Base-by-base conservation (phyloP, 805 yeast species). In the Sugiyamaella marilandica region DNA sequence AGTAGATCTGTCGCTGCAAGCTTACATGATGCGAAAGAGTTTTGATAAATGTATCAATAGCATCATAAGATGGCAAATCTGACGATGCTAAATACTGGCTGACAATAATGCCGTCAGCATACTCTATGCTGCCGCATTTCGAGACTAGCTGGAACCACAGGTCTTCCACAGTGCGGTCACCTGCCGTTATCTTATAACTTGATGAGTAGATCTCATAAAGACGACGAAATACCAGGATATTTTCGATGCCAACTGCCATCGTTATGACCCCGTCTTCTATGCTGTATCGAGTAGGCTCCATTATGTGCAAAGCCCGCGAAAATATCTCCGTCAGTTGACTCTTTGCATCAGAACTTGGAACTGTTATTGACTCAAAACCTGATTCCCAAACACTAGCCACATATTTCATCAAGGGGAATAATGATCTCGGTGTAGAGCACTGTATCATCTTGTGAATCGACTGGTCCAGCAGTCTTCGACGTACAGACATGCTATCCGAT, bases 111-210 rank as follows among this genome's bases (percentile, higher is more conserved):
- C 47, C 47, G 19, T 60, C 59, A 10, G 68, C 61, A 7, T 32
- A 45, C 2, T 54, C 57, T 8, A 64, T 43, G 5, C 64, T 29
- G 10, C 68, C 70, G 34, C 62, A 55, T 14, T 54, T 49, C 4
- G 65, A 61, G 2, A 57, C 53, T 13, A 67, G 57, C 31, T 55
- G 58, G 48, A 67, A 55, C 51, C 63, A 54, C 51, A 60, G 51
- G 44, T 62, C 67, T 24, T 57, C 57, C 26, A 65, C 51, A 26
- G 50, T 57, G 21, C 53, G 55, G 13, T 55, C 57, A 21, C 50
- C 36, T 29, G 29, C 43, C 37, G 29, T 18, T 35, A 35, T 31
- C n/a, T 21, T 49, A 51, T 39, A 52, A 19, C 45, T 50, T 19
- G 53, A 56, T 47, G 62, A 29, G 44, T 57, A 64, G 10, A 47